These are phyloP conservation scores for Nicotiana paniculata DNA, from an alignment of 257 asterid species.

Conservation along the genomic window DNA sequence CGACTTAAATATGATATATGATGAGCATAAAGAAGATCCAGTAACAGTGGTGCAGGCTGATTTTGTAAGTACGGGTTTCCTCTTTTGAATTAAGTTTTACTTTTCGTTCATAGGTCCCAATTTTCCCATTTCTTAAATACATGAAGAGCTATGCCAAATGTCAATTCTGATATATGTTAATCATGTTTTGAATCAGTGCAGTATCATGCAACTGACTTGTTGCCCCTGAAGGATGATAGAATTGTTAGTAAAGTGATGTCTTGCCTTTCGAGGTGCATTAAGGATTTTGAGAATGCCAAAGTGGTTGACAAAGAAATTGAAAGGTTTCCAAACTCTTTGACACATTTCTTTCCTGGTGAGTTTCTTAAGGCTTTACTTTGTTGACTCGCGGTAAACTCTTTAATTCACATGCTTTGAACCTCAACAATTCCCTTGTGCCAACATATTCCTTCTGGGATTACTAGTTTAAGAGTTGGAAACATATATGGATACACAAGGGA, in stretches of 20 bases:
- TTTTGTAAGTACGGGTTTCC: constrained; percentile 29
- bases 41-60: constrained; percentile 46
- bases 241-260: constrained; percentile 41
- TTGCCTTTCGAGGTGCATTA: constrained; percentile 40
- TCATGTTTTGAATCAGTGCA: constrained; percentile 23
- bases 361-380: background rate
- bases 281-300: constrained; percentile 36
- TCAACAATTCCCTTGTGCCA: background rate
- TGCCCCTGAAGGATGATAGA: constrained; percentile 49
- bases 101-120: background rate
- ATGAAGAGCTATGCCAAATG: background rate
- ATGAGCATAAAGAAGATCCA: constrained; percentile 33
- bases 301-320: constrained; percentile 54
- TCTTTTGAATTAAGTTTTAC: background rate
- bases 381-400: background rate
- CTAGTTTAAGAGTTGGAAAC: no score
- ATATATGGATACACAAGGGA: no score
- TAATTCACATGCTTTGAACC: background rate
- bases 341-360: constrained; percentile 61
- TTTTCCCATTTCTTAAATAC: background rate
- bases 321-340: constrained; percentile 46
- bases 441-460: background rate
- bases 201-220: constrained; percentile 48
- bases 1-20: constrained; percentile 36
- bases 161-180: background rate